Base-by-base conservation (phyloP, 108 stramenopile genomes). In the Nitzschia sp. region DNA sequence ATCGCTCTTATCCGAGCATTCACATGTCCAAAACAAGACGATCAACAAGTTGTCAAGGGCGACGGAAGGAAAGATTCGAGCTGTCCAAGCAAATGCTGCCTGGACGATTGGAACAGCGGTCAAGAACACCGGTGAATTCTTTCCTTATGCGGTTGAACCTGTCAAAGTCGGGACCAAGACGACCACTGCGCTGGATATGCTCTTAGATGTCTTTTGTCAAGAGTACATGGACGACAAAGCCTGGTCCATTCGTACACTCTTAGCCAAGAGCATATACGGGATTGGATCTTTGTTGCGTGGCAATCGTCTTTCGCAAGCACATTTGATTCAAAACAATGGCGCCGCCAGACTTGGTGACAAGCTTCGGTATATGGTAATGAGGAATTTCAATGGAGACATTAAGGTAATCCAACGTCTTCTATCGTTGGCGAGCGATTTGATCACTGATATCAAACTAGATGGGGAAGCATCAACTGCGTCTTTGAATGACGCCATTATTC, bases 21-120 rank as follows among this genome's bases (percentile, higher is more conserved):
- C 77, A 22, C 92, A 90, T 63, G 45, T 68, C 17, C 71, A 63
- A 60, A 69, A 72, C 45, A 62, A 65, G 19, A 47, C 27, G 3
- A 73, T 66, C 17, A 22, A 36, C 45, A 67, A 55, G 1, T 27
- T 63, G 9, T 63, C 58, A 9, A 45, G 33, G n/a, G 29, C 15
- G 33, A 70, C 45, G 16, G 31, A 60, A 54, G 25, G 27, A 17
- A 73, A 79, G 50, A 64, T 83, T 31, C 72, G 81, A 41, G 63
- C 60, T 34, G 72, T 96, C 46, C 92, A 87, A 54, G 73, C 84
- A 21, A 58, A 83, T 45, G 95, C 95, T 17, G 91, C 95, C 1
- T 92, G 89, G 89, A 71, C 74, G 6, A 79, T 98, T 23, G 97
- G 97, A 11, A 97, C 95, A 17, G 85, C 94, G 6, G 93, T 98